These are phyloP conservation scores for Solanum corneliomulleri DNA, from an alignment of 257 asterid genomes.

Conservation along the genomic window DNA sequence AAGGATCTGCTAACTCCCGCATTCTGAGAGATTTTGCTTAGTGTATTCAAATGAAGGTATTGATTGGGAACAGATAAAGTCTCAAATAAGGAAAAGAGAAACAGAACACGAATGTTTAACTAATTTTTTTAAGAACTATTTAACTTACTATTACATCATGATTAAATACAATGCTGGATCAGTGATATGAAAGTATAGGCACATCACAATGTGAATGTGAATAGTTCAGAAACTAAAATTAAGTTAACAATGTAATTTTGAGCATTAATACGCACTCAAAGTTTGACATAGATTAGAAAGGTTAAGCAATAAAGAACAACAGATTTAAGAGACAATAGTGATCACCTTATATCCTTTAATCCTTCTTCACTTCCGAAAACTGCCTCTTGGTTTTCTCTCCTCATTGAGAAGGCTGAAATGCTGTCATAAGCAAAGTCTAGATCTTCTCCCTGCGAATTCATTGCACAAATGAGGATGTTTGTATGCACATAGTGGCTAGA, in stretches of 20 bases:
- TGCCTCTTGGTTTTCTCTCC: slow-evolving; percentile 97
- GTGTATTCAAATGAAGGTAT: neutral
- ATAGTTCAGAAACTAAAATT: neutral
- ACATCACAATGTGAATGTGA: neutral
- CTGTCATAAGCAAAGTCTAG: slow-evolving; percentile 95
- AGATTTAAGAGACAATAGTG: neutral
- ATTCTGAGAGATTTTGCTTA: neutral
- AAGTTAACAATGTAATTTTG: neutral
- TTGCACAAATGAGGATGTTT: neutral
- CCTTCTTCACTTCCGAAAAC: slow-evolving; percentile 99
- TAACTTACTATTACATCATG: neutral
- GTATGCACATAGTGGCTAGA: neutral
- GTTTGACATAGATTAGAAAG: neutral
- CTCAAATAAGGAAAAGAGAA: neutral
- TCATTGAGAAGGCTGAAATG: slow-evolving; percentile 93
- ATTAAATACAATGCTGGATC: neutral
- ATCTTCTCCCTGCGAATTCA: slow-evolving; percentile 73
- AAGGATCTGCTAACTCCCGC: neutral
- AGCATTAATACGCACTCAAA: neutral
- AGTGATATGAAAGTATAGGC: neutral
- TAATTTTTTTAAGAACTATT: neutral
- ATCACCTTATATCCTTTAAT: slow-evolving; percentile 81
- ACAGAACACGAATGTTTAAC: neutral
- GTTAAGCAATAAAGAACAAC: neutral
- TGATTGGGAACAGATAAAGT: neutral